These are phyloP conservation scores for Epichloe scottii DNA, from an alignment of 2,329 filamentous ascomycete genomes.

Conservation along the genomic window DNA sequence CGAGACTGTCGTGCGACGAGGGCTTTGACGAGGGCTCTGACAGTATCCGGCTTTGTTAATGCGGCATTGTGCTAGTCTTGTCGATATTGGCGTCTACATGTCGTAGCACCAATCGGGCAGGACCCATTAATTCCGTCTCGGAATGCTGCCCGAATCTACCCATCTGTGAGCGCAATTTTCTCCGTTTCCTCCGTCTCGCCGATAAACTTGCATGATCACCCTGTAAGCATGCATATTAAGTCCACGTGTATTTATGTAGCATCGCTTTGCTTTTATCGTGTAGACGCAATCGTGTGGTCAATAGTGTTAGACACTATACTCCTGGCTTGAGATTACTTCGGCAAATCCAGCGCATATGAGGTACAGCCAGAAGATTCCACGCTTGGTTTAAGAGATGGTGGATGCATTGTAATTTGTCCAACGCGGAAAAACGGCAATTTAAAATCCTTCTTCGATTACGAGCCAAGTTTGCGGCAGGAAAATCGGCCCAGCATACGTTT, in stretches of 20 bases:
- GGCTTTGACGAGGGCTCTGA: too few species aligned
- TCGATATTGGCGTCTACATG: neutral
- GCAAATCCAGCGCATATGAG: too few species aligned
- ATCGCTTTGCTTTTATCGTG: too few species aligned
- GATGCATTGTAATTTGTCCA: neutral
- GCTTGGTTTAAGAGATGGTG: neutral
- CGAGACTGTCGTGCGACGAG: too few species aligned
- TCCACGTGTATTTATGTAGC: neutral
- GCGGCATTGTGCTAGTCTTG: neutral
- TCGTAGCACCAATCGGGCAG: neutral
- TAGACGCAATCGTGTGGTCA: neutral
- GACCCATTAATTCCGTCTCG: neutral
- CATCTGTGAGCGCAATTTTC: neutral
- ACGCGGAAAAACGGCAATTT: neutral
- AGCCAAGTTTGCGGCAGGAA: neutral
- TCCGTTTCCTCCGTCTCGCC: neutral
- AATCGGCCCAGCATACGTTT: neutral
- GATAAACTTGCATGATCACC: neutral
- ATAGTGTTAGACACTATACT: neutral
- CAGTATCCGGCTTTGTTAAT: neutral
- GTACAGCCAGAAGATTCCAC: too few species aligned
- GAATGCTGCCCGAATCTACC: neutral
- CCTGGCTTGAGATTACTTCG: too few species aligned
- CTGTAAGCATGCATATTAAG: neutral
- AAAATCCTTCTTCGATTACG: neutral